Conservation (phyloP, 495 filamentous ascomycete species). For the Penicillium egyptiacum region DNA sequence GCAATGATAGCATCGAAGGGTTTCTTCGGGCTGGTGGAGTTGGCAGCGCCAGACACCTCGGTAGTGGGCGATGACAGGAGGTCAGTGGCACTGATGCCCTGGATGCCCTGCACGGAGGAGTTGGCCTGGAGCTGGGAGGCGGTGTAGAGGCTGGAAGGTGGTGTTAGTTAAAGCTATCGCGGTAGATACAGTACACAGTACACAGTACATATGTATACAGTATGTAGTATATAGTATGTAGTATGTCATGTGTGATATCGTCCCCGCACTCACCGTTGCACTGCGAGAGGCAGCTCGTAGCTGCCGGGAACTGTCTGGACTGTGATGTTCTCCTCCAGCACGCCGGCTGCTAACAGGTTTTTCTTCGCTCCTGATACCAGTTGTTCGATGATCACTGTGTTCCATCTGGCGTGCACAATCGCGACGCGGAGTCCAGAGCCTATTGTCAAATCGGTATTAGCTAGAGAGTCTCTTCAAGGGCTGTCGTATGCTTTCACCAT, state of each 20-base stretch:
- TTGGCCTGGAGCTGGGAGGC: constrained; percentile 81
- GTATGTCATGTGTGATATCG: neutral
- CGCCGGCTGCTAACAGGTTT: constrained; percentile 65
- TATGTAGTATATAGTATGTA: neutral
- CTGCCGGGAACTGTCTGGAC: constrained; percentile 87
- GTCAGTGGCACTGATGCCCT: constrained; percentile 71
- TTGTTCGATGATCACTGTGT: constrained; percentile 71
- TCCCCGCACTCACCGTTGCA: constrained; percentile 61
- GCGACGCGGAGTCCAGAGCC: constrained; percentile 85
- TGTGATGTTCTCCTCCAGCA: constrained; percentile 83
- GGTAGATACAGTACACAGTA: neutral
- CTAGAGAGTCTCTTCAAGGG: constrained; percentile 2
- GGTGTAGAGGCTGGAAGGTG: constrained; percentile 64
- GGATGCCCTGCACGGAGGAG: constrained; percentile 53
- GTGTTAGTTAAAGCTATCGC: neutral
- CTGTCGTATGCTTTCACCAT: constrained; percentile 41
- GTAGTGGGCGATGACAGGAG: constrained; percentile 68
- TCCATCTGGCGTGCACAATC: constrained; percentile 96
- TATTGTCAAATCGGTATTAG: constrained; percentile 22
- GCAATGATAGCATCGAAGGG: constrained; percentile 93
- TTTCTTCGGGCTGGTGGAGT: constrained; percentile 37
- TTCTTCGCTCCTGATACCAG: constrained; percentile 73
- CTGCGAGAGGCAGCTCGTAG: constrained; percentile 88
- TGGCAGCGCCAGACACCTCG: constrained; percentile 51
- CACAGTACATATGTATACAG: too few relatives aligned